These are phyloP conservation scores for Elsinoe perseae DNA, from an alignment of 2,329 filamentous ascomycete genomes.

Conservation along the genomic window DNA sequence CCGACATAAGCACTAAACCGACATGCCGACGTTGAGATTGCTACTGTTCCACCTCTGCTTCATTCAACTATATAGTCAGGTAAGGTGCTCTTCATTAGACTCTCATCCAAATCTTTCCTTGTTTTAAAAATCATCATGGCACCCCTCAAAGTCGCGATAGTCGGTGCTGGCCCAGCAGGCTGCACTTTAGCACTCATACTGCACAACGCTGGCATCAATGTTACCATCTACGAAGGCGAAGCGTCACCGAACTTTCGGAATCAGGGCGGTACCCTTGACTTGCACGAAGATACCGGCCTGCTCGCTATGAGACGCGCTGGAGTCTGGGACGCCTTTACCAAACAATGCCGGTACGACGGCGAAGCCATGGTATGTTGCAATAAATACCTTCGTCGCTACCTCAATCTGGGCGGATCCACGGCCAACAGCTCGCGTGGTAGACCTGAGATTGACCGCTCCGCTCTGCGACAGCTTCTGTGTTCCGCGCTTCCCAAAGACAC, in stretches of 20 bases:
- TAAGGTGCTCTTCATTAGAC: not conserved
- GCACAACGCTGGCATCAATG: conserved; percentile 20
- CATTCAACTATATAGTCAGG: not conserved
- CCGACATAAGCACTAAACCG: not conserved
- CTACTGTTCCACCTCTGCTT: not conserved
- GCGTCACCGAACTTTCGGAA: conserved; percentile 24
- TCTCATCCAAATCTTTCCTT: not conserved
- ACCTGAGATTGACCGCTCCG: conserved; percentile 34
- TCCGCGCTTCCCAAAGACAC: conserved; percentile 24
- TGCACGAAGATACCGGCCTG: conserved; percentile 30
- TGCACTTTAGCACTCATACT: conserved; percentile 32
- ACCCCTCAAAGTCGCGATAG: conserved; percentile 28
- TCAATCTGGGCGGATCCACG: conserved; percentile 19
- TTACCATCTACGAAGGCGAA: conserved; percentile 31
- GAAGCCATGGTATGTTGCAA: conserved; percentile 37
- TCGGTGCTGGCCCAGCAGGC: conserved; percentile 33
- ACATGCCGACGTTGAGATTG: not conserved
- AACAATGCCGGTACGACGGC: conserved; percentile 35
- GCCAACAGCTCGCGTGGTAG: conserved; percentile 25
- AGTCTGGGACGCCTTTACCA: conserved; percentile 29
- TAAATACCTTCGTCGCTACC: conserved; percentile 31
- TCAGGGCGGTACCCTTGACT: conserved; percentile 33
- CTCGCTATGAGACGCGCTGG: conserved; percentile 28
- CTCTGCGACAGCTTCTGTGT: conserved; percentile 30
- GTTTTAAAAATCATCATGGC: not conserved